Base-by-base conservation (phyloP, 139 green algal species). In the Micromonas commoda region DNA sequence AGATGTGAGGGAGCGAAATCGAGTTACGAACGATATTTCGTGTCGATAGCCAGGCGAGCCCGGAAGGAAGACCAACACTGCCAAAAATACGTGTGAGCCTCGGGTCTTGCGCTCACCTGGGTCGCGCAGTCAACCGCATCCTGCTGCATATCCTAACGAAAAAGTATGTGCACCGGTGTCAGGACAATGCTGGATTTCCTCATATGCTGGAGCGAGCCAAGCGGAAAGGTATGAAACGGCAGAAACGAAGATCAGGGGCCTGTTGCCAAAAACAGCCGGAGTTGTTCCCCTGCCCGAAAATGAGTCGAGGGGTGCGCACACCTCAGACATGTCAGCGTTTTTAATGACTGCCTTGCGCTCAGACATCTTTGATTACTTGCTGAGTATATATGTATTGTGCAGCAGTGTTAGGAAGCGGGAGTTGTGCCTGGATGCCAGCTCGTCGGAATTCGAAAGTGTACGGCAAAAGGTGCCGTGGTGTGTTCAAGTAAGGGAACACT, bases 271-370 rank as follows among this genome's bases (percentile, higher is more conserved):
- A n/a, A n/a, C n/a, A n/a, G n/a, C n/a, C n/a, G n/a, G n/a, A n/a
- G n/a, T n/a, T n/a, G n/a, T n/a, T n/a, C n/a, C n/a, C n/a, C n/a
- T n/a, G n/a, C n/a, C n/a, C n/a, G 45, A 57, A 57, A 57, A 57
- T 57, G 16, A 57, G 16, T 23, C 45, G 16, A 57, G 45, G 9
- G 45, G 16, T 23, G 45, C 45, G 45, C n/a, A n/a, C 45, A 57
- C 45, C 45, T 97, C 93, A 5, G 81, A 86, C 94, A 98, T 98
- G 85, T 98, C 94, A 28, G 89, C 91, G 86, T 92, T 94, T 82
- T 97, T 97, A 78, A 98, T 91, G 24, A 96, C 88, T 0, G 93
- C 90, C 76, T 92, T 92, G 19, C 82, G 78, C 31, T 91, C 85
- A 52, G 85, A 82, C 86, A 90, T 90, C 45, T 65, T 81, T 82